phyloP scores from a whole-genome alignment of 2,329 filamentous ascomycete genomes.

The Penicillium sp. region DNA sequence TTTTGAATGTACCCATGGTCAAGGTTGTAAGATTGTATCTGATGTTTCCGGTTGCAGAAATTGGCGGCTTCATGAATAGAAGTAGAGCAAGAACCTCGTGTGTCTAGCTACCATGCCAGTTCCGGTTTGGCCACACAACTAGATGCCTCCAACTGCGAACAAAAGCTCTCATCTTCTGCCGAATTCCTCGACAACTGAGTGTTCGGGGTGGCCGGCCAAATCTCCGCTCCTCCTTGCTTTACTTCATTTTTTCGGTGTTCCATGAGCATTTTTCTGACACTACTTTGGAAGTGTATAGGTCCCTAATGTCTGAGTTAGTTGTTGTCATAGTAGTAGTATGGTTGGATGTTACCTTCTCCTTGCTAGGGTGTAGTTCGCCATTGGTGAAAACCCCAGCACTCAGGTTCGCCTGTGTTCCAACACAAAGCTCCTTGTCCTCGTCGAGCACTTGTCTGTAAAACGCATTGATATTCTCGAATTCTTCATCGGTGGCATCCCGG shows the following conservation, averaged over 20 bases:
- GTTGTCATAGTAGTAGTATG: constrained; percentile 4
- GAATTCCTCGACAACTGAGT: constrained; percentile 4
- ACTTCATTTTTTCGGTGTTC: constrained; percentile 49
- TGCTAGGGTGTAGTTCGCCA: constrained; percentile 60
- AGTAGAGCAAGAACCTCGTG: not conserved
- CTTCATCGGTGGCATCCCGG: constrained; percentile 56
- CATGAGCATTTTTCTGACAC: constrained; percentile 49
- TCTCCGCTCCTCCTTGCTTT: constrained; percentile 46
- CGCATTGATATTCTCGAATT: constrained; percentile 57
- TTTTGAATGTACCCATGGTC: not conserved
- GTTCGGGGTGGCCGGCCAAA: constrained; percentile 49
- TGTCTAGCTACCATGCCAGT: constrained; percentile 16
- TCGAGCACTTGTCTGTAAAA: constrained; percentile 64
- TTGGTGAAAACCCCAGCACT: constrained; percentile 61
- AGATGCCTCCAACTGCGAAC: constrained; percentile 18
- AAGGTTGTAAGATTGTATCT: not conserved
- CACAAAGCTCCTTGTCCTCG: constrained; percentile 63
- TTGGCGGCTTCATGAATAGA: too few relatives aligned
- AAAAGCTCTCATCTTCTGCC: constrained; percentile 20
- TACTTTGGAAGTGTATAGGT: constrained; percentile 56
- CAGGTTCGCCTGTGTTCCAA: constrained; percentile 59
- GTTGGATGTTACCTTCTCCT: constrained; percentile 50
- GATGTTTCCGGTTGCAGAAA: not conserved
- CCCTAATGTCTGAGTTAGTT: constrained; percentile 13
- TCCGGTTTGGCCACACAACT: constrained; percentile 14